Evolutionary conservation across 306 rosid species (phyloP).

Genomic region (Gillenia trifoliata): DNA sequence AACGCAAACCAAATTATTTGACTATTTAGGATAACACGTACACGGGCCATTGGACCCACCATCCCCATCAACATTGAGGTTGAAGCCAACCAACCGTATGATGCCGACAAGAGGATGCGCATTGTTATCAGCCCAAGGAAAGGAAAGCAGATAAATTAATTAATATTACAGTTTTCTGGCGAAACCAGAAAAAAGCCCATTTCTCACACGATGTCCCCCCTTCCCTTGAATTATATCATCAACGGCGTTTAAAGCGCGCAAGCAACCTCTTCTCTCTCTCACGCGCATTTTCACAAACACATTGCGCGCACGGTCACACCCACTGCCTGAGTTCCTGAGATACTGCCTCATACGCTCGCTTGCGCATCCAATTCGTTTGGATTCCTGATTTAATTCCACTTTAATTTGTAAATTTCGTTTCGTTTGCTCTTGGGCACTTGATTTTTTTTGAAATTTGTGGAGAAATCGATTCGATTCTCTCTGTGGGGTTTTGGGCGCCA

Average conservation of each 20-base stretch:
- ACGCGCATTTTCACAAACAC: background rate
- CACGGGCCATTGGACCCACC: background rate
- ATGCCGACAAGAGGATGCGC: background rate
- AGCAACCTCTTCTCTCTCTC: too few species aligned
- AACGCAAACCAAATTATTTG: background rate
- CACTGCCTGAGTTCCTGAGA: background rate
- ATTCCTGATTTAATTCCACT: background rate
- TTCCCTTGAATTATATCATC: background rate
- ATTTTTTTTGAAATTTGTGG: background rate
- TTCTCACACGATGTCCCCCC: background rate
- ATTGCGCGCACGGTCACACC: background rate
- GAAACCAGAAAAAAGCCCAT: background rate
- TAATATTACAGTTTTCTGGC: background rate
- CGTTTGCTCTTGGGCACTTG: background rate
- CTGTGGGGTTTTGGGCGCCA: constrained; percentile 31
- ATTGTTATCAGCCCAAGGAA: background rate
- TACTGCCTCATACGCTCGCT: background rate
- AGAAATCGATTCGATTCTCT: constrained; percentile 9
- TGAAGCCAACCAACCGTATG: background rate
- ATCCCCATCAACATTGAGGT: background rate
- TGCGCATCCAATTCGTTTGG: background rate
- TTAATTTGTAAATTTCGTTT: background rate
- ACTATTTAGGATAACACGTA: background rate
- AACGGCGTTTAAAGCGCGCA: constrained; percentile 14
- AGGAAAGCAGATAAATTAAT: background rate